phyloP scores from a whole-genome alignment of 495 filamentous ascomycete species.

The Stereocaulon alpinum region DNA sequence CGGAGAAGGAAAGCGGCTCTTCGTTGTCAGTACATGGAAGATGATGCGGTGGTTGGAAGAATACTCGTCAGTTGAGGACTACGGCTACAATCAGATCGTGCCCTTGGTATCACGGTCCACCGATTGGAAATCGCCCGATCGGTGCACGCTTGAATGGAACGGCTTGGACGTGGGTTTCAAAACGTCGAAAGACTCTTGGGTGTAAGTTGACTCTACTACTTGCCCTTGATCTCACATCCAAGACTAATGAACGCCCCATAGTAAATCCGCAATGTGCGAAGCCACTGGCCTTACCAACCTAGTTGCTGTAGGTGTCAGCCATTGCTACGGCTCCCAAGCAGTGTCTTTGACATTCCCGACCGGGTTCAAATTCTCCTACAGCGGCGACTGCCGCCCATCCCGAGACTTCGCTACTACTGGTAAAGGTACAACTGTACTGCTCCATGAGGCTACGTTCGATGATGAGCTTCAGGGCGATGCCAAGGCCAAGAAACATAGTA shows the following conservation, averaged over 20 bases:
- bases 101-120: slow-evolving; percentile 33
- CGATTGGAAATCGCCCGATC: background rate
- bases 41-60: slow-evolving; percentile 70
- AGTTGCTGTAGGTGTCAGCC: slow-evolving; percentile 52
- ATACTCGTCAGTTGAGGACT: slow-evolving; percentile 67
- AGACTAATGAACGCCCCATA: background rate
- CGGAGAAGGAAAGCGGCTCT: slow-evolving; percentile 39
- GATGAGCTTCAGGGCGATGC: slow-evolving; percentile 71
- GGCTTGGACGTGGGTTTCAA: slow-evolving; percentile 14
- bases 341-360: slow-evolving; percentile 64
- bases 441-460: slow-evolving; percentile 95
- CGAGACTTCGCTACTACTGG: slow-evolving; percentile 58
- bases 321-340: slow-evolving; percentile 72
- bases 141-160: slow-evolving; percentile 16
- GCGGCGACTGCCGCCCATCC: slow-evolving; percentile 82
- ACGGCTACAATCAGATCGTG: slow-evolving; percentile 52
- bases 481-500: slow-evolving; percentile 80
- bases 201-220: slow-evolving; percentile 10
- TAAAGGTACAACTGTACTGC: slow-evolving; percentile 61
- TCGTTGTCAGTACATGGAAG: slow-evolving; percentile 49
- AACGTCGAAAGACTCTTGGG: slow-evolving; percentile 3
- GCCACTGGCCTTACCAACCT: slow-evolving; percentile 37
- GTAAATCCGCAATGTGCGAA: slow-evolving; percentile 24
- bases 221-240: background rate
- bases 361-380: slow-evolving; percentile 81